These are phyloP conservation scores for Fusarium succisae DNA, from an alignment of 2,329 filamentous ascomycete genomes.

Conservation along the genomic window DNA sequence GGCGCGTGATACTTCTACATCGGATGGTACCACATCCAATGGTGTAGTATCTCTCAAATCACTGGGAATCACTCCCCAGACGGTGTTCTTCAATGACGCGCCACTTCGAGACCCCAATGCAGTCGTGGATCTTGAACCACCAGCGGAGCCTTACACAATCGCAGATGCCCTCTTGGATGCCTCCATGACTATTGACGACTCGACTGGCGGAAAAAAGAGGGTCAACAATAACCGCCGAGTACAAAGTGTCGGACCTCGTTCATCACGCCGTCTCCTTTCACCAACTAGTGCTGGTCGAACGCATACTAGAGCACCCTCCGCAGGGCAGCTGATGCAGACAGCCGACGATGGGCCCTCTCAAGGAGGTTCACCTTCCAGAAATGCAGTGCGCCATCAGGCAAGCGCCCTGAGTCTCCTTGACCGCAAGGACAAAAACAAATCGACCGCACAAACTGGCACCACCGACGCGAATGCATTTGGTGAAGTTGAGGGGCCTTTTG, in stretches of 20 bases:
- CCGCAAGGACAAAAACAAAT: constrained; percentile 67
- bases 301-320: constrained; percentile 51
- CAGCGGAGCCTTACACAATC: constrained; percentile 74
- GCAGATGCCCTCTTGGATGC: constrained; percentile 91
- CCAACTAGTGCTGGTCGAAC: constrained; percentile 46
- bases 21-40: constrained; percentile 46
- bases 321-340: constrained; percentile 36
- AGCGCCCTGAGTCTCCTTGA: constrained; percentile 70
- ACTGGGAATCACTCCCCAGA: constrained; percentile 83
- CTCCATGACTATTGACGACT: constrained; percentile 84
- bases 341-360: constrained; percentile 51
- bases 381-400: constrained; percentile 63
- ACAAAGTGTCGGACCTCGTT: constrained; percentile 48
- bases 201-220: constrained; percentile 63
- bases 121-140: constrained; percentile 45
- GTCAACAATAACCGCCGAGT: constrained; percentile 62
- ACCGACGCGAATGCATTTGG: constrained; percentile 69
- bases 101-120: constrained; percentile 58
- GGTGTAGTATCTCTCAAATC: constrained; percentile 76
- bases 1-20: constrained; percentile 58
- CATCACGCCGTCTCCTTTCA: constrained; percentile 46
- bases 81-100: constrained; percentile 89
- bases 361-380: constrained; percentile 55
- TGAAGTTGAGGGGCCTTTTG: constrained; percentile 66
- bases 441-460: constrained; percentile 66